phyloP scores from a whole-genome alignment of 805 yeast genomes.

The Pichia kluyveri region DNA sequence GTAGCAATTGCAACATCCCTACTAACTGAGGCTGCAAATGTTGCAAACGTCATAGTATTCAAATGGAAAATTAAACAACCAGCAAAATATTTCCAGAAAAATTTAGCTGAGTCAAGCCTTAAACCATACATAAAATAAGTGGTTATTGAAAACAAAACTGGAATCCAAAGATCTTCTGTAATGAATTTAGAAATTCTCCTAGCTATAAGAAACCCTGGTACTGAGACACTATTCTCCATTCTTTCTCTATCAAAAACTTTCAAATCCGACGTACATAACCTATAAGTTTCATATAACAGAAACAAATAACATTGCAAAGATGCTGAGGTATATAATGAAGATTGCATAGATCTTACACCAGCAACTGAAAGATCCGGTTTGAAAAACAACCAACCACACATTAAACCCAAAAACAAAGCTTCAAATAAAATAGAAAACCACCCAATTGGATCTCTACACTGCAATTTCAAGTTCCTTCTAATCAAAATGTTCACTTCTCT shows the following conservation, averaged over 20 bases:
- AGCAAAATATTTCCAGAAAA: conserved; percentile 57
- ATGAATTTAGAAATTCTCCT: conserved; percentile 58
- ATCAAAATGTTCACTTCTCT: conserved; percentile 37
- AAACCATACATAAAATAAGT: conserved; percentile 77
- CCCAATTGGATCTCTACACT: conserved; percentile 44
- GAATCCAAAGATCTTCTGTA: conserved; percentile 60
- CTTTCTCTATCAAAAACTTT: conserved; percentile 58
- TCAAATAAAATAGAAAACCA: conserved; percentile 34
- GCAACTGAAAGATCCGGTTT: conserved; percentile 49
- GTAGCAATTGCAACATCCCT: conserved; percentile 57
- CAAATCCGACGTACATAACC: conserved; percentile 47
- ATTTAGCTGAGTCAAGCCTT: conserved; percentile 32
- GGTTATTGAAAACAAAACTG: conserved; percentile 48
- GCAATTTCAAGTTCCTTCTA: conserved; percentile 36
- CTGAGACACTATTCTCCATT: conserved; percentile 57
- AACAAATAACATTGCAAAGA: conserved; percentile 50
- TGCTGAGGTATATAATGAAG: conserved; percentile 42
- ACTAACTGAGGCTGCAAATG: conserved; percentile 43
- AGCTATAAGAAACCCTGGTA: conserved; percentile 57
- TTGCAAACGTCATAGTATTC: conserved; percentile 47
- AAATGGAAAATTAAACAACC: conserved; percentile 48
- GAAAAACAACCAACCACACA: conserved; percentile 72
- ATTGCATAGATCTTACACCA: conserved; percentile 55
- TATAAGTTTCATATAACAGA: conserved; percentile 47
- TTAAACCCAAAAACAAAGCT: conserved; percentile 41